Base-by-base conservation (phyloP, 768 basidiomycete species). In the Scleroderma bovista region DNA sequence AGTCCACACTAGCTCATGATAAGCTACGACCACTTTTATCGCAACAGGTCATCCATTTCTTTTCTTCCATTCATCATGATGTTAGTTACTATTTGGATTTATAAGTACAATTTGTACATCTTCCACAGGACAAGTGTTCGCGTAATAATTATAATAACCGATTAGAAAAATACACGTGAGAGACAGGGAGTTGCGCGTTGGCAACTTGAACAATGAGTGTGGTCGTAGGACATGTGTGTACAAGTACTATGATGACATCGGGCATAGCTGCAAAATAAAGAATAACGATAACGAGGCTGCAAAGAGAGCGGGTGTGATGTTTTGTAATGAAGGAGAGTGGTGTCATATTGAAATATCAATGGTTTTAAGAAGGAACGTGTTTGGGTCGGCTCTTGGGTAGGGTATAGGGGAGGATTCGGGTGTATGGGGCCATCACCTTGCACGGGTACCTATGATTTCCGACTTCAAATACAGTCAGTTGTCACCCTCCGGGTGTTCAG, bases 1-100 rank as follows among this genome's bases (percentile, higher is more conserved):
- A 57, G 72, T 36, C 26, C 26, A 34, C 40, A 17, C 44, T 50
- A 16, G 26, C 65, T 48, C 15, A 37, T 34, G 45, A 31, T 31
- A 41, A 17, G 29, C 8, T 17, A 70, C 40, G 31, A 45, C 9
- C 17, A 29, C 11, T 32, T 23, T 26, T 42, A 12, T 42, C 13
- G 13, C 16, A 19, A 23, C 22, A 9, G 20, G 47, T 17, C 22
- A 48, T 12, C 16, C 24, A 43, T n/a, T 23, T 29, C 26, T 29
- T 29, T 29, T 29, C 26, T 29, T 29, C 5, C 9, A 29, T 29
- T 29, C 26, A 29, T 29, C 9, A 29, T 29, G 26, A 29, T 29
- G 5, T 4, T 29, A 29, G 26, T 29, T 29, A 4, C 9, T 29
- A 5, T 29, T 4, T 29, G 4, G 5, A 29, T 4, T 29, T 29